Evolutionary conservation across 257 asterid genomes (phyloP), one percentile per base, ranked within the genome.

Genomic region (Verbascum thapsus): DNA sequence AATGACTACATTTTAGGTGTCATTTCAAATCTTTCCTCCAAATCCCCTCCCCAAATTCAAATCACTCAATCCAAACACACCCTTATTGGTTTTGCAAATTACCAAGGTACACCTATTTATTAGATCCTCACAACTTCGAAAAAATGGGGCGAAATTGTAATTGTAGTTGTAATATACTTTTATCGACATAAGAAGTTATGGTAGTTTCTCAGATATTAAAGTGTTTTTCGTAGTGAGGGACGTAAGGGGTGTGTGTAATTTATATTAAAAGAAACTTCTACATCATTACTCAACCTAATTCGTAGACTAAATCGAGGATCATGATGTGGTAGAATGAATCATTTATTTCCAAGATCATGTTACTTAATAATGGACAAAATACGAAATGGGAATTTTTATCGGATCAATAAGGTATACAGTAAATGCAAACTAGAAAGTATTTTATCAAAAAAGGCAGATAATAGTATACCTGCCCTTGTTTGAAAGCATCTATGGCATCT

Each of bases 401-500:
- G 37, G 61, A 59, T 40, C 6, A 1, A 44, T 22, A 34, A 34
- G 40, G 10, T 41, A 57, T 10, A 22, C 15, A 5, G 48, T 6
- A 38, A 35, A 43, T 54, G 66, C 53, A 45, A 18, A 32, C 8
- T 42, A 42, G 41, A 71, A 2, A 58, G 44, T 52, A 55, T 41
- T n/a, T 16, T 18, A 40, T 58, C 37, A 19, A 52, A 60, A 54
- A 47, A 53, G 45, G 10, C 26, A 53, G 26, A 56, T 6, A 43
- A 11, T 32, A 26, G 45, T 30, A 15, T 78, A 89, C 99, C 95
- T 48, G 78, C 58, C 89, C 91, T 74, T 82, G 82, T 75, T 80
- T 75, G 55, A 89, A 85, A 58, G 90, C 71, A 71, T 87, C 90
- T 73, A 89, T 79, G 66, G 95, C 83, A 63, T 88, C 98, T 76